Evolutionary conservation across 2,329 filamentous ascomycete genomes (phyloP).

Genomic region (Fusarium irregulare): DNA sequence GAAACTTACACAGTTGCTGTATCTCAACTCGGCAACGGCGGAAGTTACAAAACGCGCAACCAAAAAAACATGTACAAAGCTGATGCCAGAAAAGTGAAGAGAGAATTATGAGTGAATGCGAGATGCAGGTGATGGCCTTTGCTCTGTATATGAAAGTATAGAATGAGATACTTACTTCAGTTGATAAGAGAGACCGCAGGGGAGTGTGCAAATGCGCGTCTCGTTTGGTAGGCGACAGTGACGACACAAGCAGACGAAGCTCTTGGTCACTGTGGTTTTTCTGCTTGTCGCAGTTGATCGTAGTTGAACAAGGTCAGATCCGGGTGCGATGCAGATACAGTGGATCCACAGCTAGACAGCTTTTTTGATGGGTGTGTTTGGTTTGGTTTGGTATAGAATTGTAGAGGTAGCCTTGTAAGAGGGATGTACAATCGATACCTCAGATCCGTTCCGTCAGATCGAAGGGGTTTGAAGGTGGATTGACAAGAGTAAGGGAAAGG

Average conservation of each 20-base stretch:
- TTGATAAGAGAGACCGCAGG: conserved; percentile 11
- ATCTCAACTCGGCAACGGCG: conserved; percentile 32
- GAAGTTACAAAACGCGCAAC: conserved; percentile 31
- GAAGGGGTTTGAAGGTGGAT: conserved; percentile 34
- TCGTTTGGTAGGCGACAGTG: conserved; percentile 28
- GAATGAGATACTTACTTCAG: conserved; percentile 30
- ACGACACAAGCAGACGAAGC: conserved; percentile 35
- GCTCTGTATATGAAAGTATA: conserved; percentile 8
- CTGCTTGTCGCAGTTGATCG: conserved; percentile 23
- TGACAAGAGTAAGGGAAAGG: conserved; percentile 28
- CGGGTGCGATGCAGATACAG: conserved; percentile 14
- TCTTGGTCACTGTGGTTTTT: conserved; percentile 10
- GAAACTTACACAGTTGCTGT: conserved; percentile 15
- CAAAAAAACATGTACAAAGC: conserved; percentile 27
- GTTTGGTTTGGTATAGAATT: not conserved
- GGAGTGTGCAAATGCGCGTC: conserved; percentile 36
- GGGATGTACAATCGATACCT: conserved; percentile 40
- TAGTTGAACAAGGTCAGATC: conserved; percentile 15
- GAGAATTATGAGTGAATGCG: not conserved
- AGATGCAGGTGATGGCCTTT: not conserved
- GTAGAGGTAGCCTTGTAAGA: conserved; percentile 26
- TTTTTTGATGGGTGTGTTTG: conserved; percentile 24
- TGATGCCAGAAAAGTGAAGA: not conserved
- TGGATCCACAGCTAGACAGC: conserved; percentile 41
- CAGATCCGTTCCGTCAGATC: conserved; percentile 30